Percentiles rank a stretch among this genome's conserved stretches.
Evolutionary conservation across 257 asterid genomes (phyloP).

Genomic region (Rubia yunnanensis): DNA sequence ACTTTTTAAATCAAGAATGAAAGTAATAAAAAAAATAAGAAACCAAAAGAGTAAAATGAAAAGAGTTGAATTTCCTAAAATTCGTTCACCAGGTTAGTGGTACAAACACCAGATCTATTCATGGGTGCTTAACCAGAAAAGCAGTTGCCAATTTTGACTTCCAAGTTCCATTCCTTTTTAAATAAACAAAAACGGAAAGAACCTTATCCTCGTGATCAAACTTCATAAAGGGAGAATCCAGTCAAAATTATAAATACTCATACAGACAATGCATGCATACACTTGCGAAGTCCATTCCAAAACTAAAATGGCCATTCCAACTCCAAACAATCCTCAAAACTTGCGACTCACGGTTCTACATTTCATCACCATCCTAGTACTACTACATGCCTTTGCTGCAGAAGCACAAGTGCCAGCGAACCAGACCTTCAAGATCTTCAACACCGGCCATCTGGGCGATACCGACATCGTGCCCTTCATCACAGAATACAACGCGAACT

Average conservation of each 20-base stretch:
- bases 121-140: neutral
- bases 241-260: too few relatives aligned
- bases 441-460: constrained; percentile 3
- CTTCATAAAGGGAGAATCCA: too few relatives aligned
- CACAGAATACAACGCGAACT: constrained; percentile 13
- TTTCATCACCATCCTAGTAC: neutral
- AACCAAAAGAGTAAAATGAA: too few relatives aligned
- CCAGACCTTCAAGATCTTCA: constrained; percentile 8
- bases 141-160: neutral
- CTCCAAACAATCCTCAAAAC: neutral
- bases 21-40: too few relatives aligned
- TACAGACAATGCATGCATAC: neutral
- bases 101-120: too few relatives aligned
- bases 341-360: neutral
- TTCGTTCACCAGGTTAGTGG: too few relatives aligned
- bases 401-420: constrained; percentile 2
- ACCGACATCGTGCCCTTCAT: neutral
- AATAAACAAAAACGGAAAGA: too few relatives aligned
- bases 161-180: too few relatives aligned
- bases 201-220: neutral
- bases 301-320: neutral
- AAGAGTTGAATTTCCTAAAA: too few relatives aligned
- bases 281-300: neutral
- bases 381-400: neutral
- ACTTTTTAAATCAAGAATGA: too few relatives aligned